Evolutionary conservation across 345 rosid species (phyloP).

Genomic region (Populus alba): DNA sequence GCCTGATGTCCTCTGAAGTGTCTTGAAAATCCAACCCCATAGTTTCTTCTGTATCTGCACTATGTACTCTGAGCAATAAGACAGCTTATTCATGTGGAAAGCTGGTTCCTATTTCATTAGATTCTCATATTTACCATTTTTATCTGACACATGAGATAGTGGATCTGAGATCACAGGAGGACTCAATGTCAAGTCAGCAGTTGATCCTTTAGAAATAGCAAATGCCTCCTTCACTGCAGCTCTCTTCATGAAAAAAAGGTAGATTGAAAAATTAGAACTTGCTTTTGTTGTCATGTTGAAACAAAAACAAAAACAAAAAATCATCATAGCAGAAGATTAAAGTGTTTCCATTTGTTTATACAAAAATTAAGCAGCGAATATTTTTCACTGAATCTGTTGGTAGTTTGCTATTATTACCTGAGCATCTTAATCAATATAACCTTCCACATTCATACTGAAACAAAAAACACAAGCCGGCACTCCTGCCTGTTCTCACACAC

Average conservation of each 20-base stretch:
- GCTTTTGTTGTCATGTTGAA: not conserved
- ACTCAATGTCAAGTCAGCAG: not conserved
- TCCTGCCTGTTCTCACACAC: too few species aligned
- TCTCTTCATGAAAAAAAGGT: not conserved
- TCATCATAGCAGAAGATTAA: too few species aligned
- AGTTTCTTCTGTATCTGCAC: slow-evolving; percentile 17
- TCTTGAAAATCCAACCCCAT: slow-evolving; percentile 29
- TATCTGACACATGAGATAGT: not conserved
- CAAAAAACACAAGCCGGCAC: too few species aligned
- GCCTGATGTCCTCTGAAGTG: slow-evolving; percentile 43
- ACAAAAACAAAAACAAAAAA: too few species aligned
- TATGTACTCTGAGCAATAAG: not conserved
- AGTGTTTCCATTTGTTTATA: too few species aligned
- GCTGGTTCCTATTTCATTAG: slow-evolving; percentile 17
- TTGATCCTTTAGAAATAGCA: not conserved
- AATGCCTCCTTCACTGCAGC: not conserved
- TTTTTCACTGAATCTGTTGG: not conserved
- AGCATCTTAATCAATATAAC: too few species aligned
- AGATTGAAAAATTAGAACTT: not conserved
- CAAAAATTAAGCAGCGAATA: not conserved
- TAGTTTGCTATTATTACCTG: too few species aligned
- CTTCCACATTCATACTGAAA: too few species aligned
- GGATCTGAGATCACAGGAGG: not conserved
- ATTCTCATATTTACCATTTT: not conserved
- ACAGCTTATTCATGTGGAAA: slow-evolving; percentile 24